Percentiles rank a stretch among this genome's conserved stretches.
phyloP scores from a whole-genome alignment of 1,284 basidiomycete species.

The Microbotryum lychnidis-dioicae region DNA sequence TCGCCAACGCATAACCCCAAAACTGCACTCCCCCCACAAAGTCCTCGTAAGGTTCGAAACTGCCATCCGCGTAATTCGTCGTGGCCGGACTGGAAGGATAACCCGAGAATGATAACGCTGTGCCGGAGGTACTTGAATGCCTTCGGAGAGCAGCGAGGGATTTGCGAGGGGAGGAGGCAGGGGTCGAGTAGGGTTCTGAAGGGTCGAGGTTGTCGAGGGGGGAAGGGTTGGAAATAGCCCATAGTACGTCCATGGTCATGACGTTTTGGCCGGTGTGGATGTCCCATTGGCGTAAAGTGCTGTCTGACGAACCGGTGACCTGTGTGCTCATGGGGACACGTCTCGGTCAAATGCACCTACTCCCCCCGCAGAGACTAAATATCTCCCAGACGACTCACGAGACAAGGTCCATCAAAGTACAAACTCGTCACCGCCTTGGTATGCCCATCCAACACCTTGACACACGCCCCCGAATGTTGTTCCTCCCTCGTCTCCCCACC shows the following conservation, averaged over 20 bases:
- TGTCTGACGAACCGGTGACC: conserved; percentile 96
- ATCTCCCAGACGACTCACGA: conserved; percentile 51
- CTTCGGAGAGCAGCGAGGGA: conserved; percentile 9
- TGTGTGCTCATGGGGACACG: conserved; percentile 41
- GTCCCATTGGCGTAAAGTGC: conserved; percentile 98
- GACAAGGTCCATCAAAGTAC: conserved; percentile 88
- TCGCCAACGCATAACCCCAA: conserved; percentile 96
- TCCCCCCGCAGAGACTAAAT: conserved; percentile 2
- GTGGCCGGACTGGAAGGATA: conserved; percentile 48
- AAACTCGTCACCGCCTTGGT: conserved; percentile 83
- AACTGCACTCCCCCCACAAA: conserved; percentile 97
- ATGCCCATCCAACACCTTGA: conserved; percentile 78
- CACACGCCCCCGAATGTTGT: conserved; percentile 48
- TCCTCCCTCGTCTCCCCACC: conserved; percentile 49
- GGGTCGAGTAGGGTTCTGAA: conserved; percentile 6
- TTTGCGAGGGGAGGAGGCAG: conserved; percentile 30
- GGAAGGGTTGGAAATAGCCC: conserved; percentile 91
- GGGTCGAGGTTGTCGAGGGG: conserved; percentile 21
- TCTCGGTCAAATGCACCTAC: too few relatives aligned
- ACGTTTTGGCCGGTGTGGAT: conserved; percentile 93
- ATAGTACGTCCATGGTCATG: conserved; percentile 98
- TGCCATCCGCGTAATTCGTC: conserved; percentile 79
- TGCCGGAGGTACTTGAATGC: conserved; percentile 47
- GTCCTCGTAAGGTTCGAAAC: conserved; percentile 89
- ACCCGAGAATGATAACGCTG: conserved; percentile 53